Conservation (phyloP, 345 rosid genomes). For the Crucihimalaya himalaica region DNA sequence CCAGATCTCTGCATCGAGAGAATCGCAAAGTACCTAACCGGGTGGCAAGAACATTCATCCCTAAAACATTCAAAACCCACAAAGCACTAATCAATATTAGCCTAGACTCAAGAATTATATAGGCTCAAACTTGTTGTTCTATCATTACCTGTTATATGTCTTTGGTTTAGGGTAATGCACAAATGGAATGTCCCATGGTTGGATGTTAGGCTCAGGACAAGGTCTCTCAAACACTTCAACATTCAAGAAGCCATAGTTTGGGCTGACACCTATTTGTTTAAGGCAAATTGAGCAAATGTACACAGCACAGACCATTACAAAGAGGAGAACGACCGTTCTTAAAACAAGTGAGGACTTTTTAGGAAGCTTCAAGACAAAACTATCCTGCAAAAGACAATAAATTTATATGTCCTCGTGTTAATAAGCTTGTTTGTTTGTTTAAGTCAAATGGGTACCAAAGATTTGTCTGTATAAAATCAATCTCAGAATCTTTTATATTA, state of each 20-base stretch:
- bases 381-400: conserved; percentile 45
- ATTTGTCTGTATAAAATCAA: conserved; percentile 26
- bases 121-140: background rate
- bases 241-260: conserved; percentile 48
- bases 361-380: conserved; percentile 55
- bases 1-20: conserved; percentile 99
- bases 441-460: background rate
- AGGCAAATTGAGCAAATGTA: conserved; percentile 75
- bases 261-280: conserved; percentile 59
- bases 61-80: conserved; percentile 39
- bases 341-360: conserved; percentile 75
- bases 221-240: conserved; percentile 54
- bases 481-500: background rate
- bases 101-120: background rate
- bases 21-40: conserved; percentile 91
- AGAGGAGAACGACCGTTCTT: conserved; percentile 68
- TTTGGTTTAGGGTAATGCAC: conserved; percentile 78
- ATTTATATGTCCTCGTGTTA: background rate
- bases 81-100: background rate
- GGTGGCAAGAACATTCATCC: conserved; percentile 85
- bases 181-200: conserved; percentile 88
- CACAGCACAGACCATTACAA: conserved; percentile 73
- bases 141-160: conserved; percentile 65
- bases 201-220: conserved; percentile 66
- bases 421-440: conserved; percentile 1